Percentiles rank a stretch among this genome's conserved stretches.
Evolutionary conservation across 768 basidiomycete genomes (phyloP).

Genomic region (Dendrothele bispora): DNA sequence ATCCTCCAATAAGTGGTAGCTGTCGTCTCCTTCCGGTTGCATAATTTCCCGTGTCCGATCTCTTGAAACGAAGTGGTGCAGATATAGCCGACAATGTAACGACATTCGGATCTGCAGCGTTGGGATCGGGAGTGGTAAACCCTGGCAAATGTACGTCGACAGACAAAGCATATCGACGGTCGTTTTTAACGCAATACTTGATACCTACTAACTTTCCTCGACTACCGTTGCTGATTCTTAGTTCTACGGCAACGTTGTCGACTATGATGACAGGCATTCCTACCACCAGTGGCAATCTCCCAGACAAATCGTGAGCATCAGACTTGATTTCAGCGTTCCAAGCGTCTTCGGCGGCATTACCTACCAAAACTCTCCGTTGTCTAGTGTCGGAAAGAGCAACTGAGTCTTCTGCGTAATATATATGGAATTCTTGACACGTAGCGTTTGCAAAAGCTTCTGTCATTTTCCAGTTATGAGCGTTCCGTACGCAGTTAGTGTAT

Average conservation of each 20-base stretch:
- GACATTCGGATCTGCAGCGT: conserved; percentile 2
- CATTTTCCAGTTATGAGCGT: conserved; percentile 12
- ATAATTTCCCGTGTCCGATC: neutral
- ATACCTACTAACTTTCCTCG: conserved; percentile 9
- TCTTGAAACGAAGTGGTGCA: neutral
- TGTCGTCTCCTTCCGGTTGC: conserved; percentile 7
- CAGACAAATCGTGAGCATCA: conserved; percentile 13
- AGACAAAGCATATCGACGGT: conserved; percentile 12
- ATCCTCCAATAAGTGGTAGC: conserved; percentile 13
- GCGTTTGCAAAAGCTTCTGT: conserved; percentile 10
- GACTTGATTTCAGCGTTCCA: no score
- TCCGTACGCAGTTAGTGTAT: conserved; percentile 13
- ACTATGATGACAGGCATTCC: conserved; percentile 19
- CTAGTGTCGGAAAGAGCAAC: conserved; percentile 8
- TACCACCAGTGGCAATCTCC: conserved; percentile 11
- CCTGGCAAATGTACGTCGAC: conserved; percentile 11
- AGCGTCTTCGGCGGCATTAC: conserved; percentile 9
- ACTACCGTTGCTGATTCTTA: conserved; percentile 15
- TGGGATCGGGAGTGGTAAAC: conserved; percentile 4
- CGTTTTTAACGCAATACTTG: conserved; percentile 6
- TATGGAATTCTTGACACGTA: conserved; percentile 8
- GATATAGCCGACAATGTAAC: neutral
- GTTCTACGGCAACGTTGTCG: conserved; percentile 17
- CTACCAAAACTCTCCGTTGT: conserved; percentile 12
- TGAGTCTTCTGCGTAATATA: conserved; percentile 1